Base-by-base conservation (phyloP, 1,139 yeast species). In the Zygosaccharomyces pseudobailii region DNA sequence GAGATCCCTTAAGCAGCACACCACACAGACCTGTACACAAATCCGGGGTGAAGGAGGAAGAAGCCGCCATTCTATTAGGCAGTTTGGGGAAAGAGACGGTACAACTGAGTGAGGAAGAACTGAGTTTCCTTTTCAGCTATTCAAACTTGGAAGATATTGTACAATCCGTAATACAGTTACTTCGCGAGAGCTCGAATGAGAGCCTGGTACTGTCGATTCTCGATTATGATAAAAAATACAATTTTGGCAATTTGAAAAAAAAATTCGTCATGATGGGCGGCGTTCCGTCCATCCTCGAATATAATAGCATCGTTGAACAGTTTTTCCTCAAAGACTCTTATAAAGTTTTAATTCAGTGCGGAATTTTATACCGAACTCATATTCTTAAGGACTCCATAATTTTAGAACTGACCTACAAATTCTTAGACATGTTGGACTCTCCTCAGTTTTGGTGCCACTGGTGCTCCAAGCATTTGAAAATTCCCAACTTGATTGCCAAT, bases 211-310 rank as follows among this genome's bases (percentile, higher is more conserved):
- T 41, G 8, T 32, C 46, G 2, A 34, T 48, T 7, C 49, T 60
- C 13, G 53, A 52, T 6, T 54, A 52, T 40, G 64, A 61, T 47
- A 35, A 37, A 21, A 47, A 37, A n/a, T 41, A 40, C 21, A 57
- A 61, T 40, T 47, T 50, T 23, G 52, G 58, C 8, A 41, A 50
- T n/a, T 39, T 61, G 25, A 55, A 54, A 35, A 44, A 51, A 33
- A 40, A 37, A 21, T 59, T 63, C 39, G 46, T 59, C 21, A 37
- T 50, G 13, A 40, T 56, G 46, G 68, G 68, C 13, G 67, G 67
- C 4, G 25, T 61, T 6, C 52, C 61, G 3, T 40, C 42, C 4
- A 43, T 62, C 20, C 36, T 58, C 8, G 36, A 38, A 24, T 45
- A 50, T 34, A 52, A 48, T 32, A 43, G 49, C 19, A 33, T 50